Base-by-base conservation (phyloP, 176 grass and related monocot species). In the Microstegium vimineum region DNA sequence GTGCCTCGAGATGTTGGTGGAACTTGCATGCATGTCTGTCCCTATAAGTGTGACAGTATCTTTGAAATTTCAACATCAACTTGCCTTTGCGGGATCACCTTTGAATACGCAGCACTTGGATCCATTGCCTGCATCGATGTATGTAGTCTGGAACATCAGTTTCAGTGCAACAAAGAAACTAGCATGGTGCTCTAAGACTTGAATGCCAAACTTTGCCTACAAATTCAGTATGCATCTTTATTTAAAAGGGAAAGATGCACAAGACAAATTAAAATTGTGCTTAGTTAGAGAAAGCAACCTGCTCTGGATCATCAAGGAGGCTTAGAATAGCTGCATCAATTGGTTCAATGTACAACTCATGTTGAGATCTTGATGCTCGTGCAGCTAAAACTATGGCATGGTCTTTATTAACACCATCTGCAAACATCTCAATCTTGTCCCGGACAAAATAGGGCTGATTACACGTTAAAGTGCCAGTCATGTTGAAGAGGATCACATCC, bases 41-140 rank as follows among this genome's bases (percentile, higher is more conserved):
- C 79, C 26, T 80, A 0, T 30, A 27, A 45, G 40, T 25, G 37
- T 73, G 68, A 15, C 38, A 12, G 3, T 27, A 41, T 74, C 30
- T 20, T 60, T 47, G 45, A 67, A 70, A 84, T 23, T 68, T 31
- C 14, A 60, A 38, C 0, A 22, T 0, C 71, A 9, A 79, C 88
- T 79, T 90, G 76, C 88, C 74, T 86, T 82, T 46, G 59, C 22
- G 12, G 88, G 88, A 66, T 87, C 84, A 23, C 84, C 88, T 86
- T 90, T 87, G 62, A 90, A 43, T 66, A 83, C 84, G 25, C 84
- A 78, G 52, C 72, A 87, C 30, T 47, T 88, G 71, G 62, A 74
- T 17, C 79, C 74, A 68, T 57, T 79, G 16, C 60, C 38, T 66
- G 79, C 60, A 60, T 83, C 60, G 9, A 87, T 77, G 52, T 79